phyloP scores from a whole-genome alignment of 306 rosid genomes.

The Lathyrus aphaca region DNA sequence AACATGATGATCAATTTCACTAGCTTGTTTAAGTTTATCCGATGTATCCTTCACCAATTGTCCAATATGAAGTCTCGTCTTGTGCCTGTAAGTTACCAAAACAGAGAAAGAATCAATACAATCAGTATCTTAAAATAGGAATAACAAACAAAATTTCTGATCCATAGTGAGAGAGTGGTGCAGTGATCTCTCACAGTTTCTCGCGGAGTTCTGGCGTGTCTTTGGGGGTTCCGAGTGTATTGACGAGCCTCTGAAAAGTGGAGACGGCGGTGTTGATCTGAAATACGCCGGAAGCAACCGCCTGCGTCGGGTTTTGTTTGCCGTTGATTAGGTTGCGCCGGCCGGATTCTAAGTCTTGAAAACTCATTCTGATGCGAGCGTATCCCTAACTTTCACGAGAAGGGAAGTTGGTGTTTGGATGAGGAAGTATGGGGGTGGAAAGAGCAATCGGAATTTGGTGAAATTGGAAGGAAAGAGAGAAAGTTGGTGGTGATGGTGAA shows the following conservation, averaged over 20 bases:
- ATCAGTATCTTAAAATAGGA: slow-evolving; percentile 1
- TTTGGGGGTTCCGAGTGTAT: slow-evolving; percentile 97
- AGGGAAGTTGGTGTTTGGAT: slow-evolving; percentile 37
- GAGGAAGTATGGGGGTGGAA: slow-evolving; percentile 33
- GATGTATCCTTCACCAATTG: slow-evolving; percentile 95
- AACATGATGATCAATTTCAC: slow-evolving; percentile 80
- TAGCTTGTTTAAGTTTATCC: slow-evolving; percentile 86
- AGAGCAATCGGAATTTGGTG: slow-evolving; percentile 15
- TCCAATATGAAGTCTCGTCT: slow-evolving; percentile 91
- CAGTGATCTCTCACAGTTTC: slow-evolving; percentile 67
- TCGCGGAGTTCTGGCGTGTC: slow-evolving; percentile 95
- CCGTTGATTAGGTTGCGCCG: slow-evolving; percentile 68
- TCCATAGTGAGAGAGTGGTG: background rate
- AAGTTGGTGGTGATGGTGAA: background rate
- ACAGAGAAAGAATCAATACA: slow-evolving; percentile 30
- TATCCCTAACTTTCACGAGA: slow-evolving; percentile 45
- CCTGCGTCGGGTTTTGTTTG: slow-evolving; percentile 86
- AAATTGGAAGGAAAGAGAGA: slow-evolving; percentile 27
- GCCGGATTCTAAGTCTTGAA: slow-evolving; percentile 86
- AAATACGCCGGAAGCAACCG: slow-evolving; percentile 92
- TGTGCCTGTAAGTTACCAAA: slow-evolving; percentile 64
- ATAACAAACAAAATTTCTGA: slow-evolving; percentile 4
- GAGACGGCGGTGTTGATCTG: slow-evolving; percentile 98
- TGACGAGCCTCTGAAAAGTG: slow-evolving; percentile 92
- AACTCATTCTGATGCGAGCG: slow-evolving; percentile 62